Evolutionary conservation across 768 basidiomycete species (phyloP).

Genomic region (Gyrodon lividus): DNA sequence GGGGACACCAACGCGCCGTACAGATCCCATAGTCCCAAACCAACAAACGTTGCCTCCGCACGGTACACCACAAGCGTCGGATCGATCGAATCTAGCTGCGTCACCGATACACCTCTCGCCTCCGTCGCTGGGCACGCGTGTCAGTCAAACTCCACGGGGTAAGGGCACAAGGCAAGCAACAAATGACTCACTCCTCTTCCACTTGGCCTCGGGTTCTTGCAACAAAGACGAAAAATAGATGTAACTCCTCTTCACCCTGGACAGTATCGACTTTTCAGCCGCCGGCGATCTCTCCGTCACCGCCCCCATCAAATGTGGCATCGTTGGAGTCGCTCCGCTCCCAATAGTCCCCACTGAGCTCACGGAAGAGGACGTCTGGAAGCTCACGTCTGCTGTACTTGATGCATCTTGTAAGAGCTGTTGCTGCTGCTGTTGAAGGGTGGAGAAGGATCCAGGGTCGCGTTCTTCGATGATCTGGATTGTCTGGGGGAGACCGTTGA

Average conservation of each 20-base stretch:
- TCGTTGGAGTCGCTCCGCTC: constrained; percentile 28
- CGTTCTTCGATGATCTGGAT: constrained; percentile 67
- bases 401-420: constrained; percentile 67
- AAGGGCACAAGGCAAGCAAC: background rate
- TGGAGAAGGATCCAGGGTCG: constrained; percentile 53
- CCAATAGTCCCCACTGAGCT: constrained; percentile 48
- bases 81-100: constrained; percentile 95
- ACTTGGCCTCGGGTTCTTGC: constrained; percentile 98
- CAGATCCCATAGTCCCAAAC: constrained; percentile 93
- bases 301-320: constrained; percentile 36
- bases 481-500: constrained; percentile 81
- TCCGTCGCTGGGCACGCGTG: constrained; percentile 60
- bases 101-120: constrained; percentile 85
- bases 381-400: constrained; percentile 64
- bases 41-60: constrained; percentile 96
- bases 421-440: constrained; percentile 42
- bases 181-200: constrained; percentile 72
- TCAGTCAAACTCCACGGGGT: constrained; percentile 8
- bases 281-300: constrained; percentile 51
- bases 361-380: constrained; percentile 63
- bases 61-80: constrained; percentile 94
- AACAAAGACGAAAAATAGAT: constrained; percentile 97
- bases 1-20: constrained; percentile 86
- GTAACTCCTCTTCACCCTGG: constrained; percentile 87
- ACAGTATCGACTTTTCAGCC: constrained; percentile 80